Evolutionary conservation across 1,284 basidiomycete species (phyloP).

Genomic region (Leccinum ponderosum): DNA sequence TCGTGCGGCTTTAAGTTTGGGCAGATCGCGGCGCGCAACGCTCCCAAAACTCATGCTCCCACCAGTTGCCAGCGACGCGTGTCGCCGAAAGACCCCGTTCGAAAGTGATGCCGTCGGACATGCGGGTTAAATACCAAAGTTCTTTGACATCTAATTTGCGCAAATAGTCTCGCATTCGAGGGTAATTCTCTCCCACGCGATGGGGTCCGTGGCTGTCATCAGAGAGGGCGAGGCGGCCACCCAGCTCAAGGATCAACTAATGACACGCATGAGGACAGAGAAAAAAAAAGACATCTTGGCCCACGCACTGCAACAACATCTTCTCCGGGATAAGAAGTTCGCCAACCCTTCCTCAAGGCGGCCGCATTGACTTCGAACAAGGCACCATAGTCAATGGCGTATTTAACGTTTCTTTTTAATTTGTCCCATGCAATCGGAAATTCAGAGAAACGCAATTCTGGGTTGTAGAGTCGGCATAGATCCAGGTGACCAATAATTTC

Average conservation of each 20-base stretch:
- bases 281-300: constrained; percentile 11
- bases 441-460: constrained; percentile 52
- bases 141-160: constrained; percentile 56
- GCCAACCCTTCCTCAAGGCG: constrained; percentile 92
- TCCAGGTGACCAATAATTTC: constrained; percentile 96
- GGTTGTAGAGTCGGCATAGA: constrained; percentile 81
- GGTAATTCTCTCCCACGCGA: constrained; percentile 88
- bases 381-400: constrained; percentile 82
- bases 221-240: constrained; percentile 83
- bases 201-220: constrained; percentile 95
- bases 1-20: constrained; percentile 16
- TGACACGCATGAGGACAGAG: constrained; percentile 23
- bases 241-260: constrained; percentile 68
- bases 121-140: constrained; percentile 66
- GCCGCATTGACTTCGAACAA: constrained; percentile 94
- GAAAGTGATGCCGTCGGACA: constrained; percentile 32
- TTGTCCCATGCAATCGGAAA: constrained; percentile 64
- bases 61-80: constrained; percentile 53
- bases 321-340: constrained; percentile 76
- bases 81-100: constrained; percentile 45
- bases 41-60: constrained; percentile 59
- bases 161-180: constrained; percentile 70
- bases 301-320: constrained; percentile 76
- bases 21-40: constrained; percentile 11
- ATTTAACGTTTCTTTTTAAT: constrained; percentile 76